A percentile compares a stretch with the other conserved stretches of the same genome.
phyloP scores from a whole-genome alignment of 441 rosid genomes.

The Theobroma grandiflorum region DNA sequence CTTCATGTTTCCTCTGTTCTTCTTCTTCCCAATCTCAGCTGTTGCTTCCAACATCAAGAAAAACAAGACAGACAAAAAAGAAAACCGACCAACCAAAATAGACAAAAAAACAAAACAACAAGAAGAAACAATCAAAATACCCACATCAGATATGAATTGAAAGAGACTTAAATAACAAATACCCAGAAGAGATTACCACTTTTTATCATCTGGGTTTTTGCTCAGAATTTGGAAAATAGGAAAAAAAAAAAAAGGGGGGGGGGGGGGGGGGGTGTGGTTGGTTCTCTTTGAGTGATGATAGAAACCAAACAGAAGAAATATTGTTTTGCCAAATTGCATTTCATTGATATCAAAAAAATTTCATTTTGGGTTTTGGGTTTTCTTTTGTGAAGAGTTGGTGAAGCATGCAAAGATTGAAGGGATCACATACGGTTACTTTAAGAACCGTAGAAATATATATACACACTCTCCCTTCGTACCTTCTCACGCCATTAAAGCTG shows the following conservation, averaged over 20 bases:
- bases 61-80: background rate
- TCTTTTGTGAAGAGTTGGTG: slow-evolving; percentile 34
- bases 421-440: slow-evolving; percentile 28
- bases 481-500: slow-evolving; percentile 43
- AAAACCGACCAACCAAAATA: background rate
- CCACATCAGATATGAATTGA: slow-evolving; percentile 30
- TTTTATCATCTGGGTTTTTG: slow-evolving; percentile 27
- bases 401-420: slow-evolving; percentile 42
- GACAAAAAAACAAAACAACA: slow-evolving; percentile 4
- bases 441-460: slow-evolving; percentile 27
- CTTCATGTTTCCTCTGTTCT: slow-evolving; percentile 26
- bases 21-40: slow-evolving; percentile 14
- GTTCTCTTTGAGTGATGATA: slow-evolving; percentile 19
- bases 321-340: slow-evolving; percentile 16
- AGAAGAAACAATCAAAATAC: slow-evolving; percentile 24
- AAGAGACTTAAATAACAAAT: slow-evolving; percentile 21
- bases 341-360: slow-evolving; percentile 2
- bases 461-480: slow-evolving; percentile 22
- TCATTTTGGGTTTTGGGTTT: slow-evolving; percentile 31
- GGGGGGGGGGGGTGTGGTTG: background rate
- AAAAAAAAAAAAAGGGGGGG: no score
- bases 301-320: background rate
- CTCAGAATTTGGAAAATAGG: slow-evolving; percentile 5
- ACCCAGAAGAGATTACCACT: slow-evolving; percentile 34
- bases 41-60: slow-evolving; percentile 23